Conservation (phyloP, 2,329 filamentous ascomycete genomes). For the Ceratocystis albifundus region DNA sequence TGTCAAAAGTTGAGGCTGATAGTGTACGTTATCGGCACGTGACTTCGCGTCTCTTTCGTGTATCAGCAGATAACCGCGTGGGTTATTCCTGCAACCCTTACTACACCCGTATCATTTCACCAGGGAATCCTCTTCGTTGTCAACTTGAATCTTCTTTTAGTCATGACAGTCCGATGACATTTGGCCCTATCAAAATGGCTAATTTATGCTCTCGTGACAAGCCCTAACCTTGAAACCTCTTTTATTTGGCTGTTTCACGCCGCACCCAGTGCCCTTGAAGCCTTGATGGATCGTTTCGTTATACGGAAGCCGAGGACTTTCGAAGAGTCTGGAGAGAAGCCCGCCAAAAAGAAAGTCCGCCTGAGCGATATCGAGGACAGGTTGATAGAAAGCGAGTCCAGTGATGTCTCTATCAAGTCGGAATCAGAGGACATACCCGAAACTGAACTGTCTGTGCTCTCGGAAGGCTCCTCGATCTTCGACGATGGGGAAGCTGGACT, state of each 20-base stretch:
- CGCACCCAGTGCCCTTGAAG: background rate
- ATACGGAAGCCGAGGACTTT: background rate
- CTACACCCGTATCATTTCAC: background rate
- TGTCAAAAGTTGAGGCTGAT: background rate
- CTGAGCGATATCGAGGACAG: background rate
- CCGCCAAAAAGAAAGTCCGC: conserved; percentile 9
- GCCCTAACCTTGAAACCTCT: background rate
- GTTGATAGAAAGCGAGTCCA: background rate
- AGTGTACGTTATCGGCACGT: conserved; percentile 6
- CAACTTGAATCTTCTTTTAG: background rate
- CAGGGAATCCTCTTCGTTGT: background rate
- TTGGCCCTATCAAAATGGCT: background rate
- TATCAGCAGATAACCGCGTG: background rate
- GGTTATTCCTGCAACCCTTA: background rate
- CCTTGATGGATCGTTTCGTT: conserved; percentile 16
- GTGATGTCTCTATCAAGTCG: background rate
- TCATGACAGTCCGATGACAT: background rate
- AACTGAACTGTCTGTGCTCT: background rate
- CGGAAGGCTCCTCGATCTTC: background rate
- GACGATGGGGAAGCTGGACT: background rate
- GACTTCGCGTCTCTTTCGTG: background rate
- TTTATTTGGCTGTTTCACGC: background rate
- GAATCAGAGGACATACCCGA: background rate
- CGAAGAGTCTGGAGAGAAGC: background rate
- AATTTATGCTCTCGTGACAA: background rate